Percentiles rank a stretch among this genome's conserved stretches.
phyloP scores from a whole-genome alignment of 2,329 filamentous ascomycete species.

The Taxawa tesnikishii region DNA sequence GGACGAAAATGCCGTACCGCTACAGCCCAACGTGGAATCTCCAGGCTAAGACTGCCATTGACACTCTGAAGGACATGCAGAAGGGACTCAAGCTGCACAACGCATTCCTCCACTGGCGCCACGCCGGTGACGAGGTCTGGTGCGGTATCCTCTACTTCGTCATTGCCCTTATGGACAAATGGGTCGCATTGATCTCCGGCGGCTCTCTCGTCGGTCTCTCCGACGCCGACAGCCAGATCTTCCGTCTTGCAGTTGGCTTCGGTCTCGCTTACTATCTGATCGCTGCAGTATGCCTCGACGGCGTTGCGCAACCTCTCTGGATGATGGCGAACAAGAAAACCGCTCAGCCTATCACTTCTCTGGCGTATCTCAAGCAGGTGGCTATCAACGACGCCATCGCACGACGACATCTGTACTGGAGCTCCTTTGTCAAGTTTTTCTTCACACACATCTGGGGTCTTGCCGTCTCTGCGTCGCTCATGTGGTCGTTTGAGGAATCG shows the following conservation, averaged over 20 bases:
- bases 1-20: constrained; percentile 38
- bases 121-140: constrained; percentile 41
- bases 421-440: constrained; percentile 2
- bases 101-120: constrained; percentile 46
- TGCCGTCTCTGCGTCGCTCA: constrained; percentile 3
- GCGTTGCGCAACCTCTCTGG: constrained; percentile 21
- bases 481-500: constrained; percentile 7
- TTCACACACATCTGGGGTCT: too few relatives aligned
- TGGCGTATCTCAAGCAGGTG: constrained; percentile 3
- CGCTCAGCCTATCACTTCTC: constrained; percentile 3
- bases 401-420: constrained; percentile 6
- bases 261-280: constrained; percentile 45
- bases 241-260: constrained; percentile 39
- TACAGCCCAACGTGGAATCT: constrained; percentile 47
- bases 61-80: constrained; percentile 39
- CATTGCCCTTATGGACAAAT: constrained; percentile 43
- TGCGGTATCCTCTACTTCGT: constrained; percentile 43
- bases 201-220: constrained; percentile 24
- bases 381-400: constrained; percentile 3
- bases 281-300: constrained; percentile 43
- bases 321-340: constrained; percentile 3
- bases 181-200: constrained; percentile 37
- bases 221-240: constrained; percentile 23
- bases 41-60: constrained; percentile 40
- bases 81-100: constrained; percentile 45